Conservation (phyloP, 192 early-diverging fungal species). For the Backusella westeae region DNA sequence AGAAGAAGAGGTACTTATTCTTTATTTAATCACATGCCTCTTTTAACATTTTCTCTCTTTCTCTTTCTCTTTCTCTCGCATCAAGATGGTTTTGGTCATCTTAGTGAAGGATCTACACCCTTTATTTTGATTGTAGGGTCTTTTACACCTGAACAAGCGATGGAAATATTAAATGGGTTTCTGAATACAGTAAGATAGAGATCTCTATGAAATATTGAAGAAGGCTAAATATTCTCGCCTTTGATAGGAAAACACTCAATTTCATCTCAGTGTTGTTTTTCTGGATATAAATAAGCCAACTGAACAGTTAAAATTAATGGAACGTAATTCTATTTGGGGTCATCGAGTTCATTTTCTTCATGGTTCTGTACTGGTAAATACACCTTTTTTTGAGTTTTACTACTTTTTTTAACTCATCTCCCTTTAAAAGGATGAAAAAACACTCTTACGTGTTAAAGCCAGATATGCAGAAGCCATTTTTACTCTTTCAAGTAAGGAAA, state of each 20-base stretch:
- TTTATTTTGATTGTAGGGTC: constrained; percentile 45
- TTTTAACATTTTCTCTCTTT: neutral
- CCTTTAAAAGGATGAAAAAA: neutral
- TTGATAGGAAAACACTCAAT: constrained; percentile 8
- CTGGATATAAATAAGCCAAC: constrained; percentile 41
- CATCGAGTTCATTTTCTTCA: constrained; percentile 30
- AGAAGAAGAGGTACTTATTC: constrained; percentile 17
- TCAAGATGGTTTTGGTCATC: constrained; percentile 19
- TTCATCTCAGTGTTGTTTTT: constrained; percentile 42
- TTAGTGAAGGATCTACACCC: constrained; percentile 14
- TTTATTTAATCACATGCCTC: neutral
- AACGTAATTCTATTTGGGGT: constrained; percentile 35
- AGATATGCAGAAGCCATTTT: constrained; percentile 43
- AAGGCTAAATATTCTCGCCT: too few species aligned
- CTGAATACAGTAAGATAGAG: constrained; percentile 33
- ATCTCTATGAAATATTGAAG: too few species aligned
- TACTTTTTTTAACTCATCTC: neutral
- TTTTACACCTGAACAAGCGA: constrained; percentile 37
- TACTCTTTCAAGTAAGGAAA: constrained; percentile 37
- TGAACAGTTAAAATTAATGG: constrained; percentile 39
- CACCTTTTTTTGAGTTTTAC: neutral
- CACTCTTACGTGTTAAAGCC: constrained; percentile 23
- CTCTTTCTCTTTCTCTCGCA: too few species aligned
- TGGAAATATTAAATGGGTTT: constrained; percentile 42
- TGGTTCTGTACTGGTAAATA: constrained; percentile 26